Evolutionary conservation across 2,329 filamentous ascomycete species (phyloP).

Genomic region (Paramyrothecium roridum): DNA sequence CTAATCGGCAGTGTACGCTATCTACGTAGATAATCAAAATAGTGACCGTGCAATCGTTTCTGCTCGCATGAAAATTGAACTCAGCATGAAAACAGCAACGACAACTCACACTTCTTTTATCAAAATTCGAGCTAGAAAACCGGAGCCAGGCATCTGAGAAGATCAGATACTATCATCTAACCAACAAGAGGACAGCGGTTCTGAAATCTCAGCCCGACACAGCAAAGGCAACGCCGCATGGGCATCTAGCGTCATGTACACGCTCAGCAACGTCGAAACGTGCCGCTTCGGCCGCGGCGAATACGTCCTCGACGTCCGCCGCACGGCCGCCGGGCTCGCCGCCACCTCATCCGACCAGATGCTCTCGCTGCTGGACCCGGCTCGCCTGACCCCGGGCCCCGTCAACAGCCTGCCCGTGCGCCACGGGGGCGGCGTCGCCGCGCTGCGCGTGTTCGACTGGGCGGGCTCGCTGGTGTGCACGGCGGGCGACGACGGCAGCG

Average conservation of each 20-base stretch:
- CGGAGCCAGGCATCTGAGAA: no score
- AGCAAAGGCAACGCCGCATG: constrained; percentile 1
- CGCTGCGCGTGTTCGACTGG: constrained; percentile 53
- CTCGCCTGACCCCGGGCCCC: constrained; percentile 49
- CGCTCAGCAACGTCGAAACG: constrained; percentile 25
- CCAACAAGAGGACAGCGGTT: no score
- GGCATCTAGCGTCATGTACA: constrained; percentile 24
- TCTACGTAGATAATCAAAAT: no score
- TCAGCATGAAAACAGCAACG: no score
- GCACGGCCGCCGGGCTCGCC: constrained; percentile 49
- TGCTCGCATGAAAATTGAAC: no score
- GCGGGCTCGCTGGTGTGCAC: constrained; percentile 58
- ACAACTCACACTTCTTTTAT: no score
- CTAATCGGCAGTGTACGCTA: no score
- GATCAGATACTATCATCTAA: no score
- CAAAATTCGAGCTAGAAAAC: no score
- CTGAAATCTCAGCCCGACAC: not conserved
- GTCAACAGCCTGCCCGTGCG: constrained; percentile 44
- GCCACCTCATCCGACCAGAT: constrained; percentile 68
- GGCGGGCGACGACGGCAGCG: constrained; percentile 67
- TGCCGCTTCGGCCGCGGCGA: constrained; percentile 33
- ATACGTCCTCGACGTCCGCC: constrained; percentile 58
- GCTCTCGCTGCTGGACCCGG: constrained; percentile 63
- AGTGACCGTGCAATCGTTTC: no score
- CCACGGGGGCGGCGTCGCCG: constrained; percentile 59